A percentile compares a stretch with the other conserved stretches of the same genome.
phyloP scores from a whole-genome alignment of 192 early-diverging fungal genomes.

The Martensiomyces pterosporus region DNA sequence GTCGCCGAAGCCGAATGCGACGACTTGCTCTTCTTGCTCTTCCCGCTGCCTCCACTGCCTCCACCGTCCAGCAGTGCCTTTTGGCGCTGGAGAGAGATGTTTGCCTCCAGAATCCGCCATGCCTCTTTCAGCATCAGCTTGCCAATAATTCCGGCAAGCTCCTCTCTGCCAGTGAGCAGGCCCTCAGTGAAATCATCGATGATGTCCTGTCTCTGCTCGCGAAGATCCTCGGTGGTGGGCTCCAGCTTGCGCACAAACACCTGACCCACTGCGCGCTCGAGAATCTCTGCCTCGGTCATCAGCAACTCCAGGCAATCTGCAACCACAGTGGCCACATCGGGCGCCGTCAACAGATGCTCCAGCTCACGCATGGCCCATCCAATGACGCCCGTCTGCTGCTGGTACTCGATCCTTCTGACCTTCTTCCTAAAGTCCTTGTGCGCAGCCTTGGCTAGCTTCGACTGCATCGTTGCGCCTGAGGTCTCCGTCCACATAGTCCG shows the following conservation, averaged over 20 bases:
- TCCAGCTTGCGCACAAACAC: constrained; percentile 59
- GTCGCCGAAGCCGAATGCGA: not conserved
- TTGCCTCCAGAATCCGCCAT: constrained; percentile 60
- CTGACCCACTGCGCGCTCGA: constrained; percentile 59
- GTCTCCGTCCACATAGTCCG: constrained; percentile 38
- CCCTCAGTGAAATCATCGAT: constrained; percentile 67
- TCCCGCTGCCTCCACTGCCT: constrained; percentile 7
- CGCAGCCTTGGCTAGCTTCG: constrained; percentile 55
- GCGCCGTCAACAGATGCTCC: constrained; percentile 53
- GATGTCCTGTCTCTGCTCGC: constrained; percentile 56
- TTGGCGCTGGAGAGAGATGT: constrained; percentile 51
- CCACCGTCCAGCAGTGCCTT: constrained; percentile 30
- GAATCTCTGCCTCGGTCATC: constrained; percentile 70
- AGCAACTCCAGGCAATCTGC: constrained; percentile 62
- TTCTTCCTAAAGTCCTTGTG: constrained; percentile 69
- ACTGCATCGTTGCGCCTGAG: constrained; percentile 51
- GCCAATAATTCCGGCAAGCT: constrained; percentile 67
- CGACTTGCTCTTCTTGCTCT: constrained; percentile 21
- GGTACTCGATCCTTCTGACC: constrained; percentile 59
- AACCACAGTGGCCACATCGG: constrained; percentile 54
- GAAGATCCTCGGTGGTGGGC: constrained; percentile 45
- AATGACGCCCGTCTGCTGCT: constrained; percentile 55
- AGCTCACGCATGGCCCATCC: constrained; percentile 57
- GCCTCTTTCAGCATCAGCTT: constrained; percentile 74
- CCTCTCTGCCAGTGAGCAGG: constrained; percentile 61